Evolutionary conservation across 2,329 filamentous ascomycete species (phyloP).

Genomic region (Fusarium sp.): DNA sequence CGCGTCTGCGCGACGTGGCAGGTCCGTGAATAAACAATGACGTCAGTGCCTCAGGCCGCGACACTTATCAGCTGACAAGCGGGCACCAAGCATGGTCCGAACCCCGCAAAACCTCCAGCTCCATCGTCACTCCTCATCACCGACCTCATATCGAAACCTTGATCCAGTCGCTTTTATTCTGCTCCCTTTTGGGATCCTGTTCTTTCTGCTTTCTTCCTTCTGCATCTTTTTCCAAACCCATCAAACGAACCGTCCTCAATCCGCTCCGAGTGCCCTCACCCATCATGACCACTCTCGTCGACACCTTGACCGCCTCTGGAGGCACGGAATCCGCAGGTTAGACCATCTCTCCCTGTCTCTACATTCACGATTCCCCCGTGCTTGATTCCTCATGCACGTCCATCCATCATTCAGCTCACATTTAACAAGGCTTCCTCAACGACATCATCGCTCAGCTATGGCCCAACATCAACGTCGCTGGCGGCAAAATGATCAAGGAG

Average conservation of each 20-base stretch:
- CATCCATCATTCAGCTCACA: conserved; percentile 18
- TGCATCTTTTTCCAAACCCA: neutral
- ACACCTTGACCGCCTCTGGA: conserved; percentile 42
- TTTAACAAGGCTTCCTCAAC: conserved; percentile 38
- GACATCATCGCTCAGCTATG: conserved; percentile 43
- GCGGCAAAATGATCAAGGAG: conserved; percentile 39
- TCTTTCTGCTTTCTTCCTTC: neutral
- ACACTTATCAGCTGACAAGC: neutral
- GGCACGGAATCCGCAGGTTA: conserved; percentile 42
- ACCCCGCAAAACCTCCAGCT: conserved; percentile 23
- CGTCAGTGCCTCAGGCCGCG: conserved; percentile 19
- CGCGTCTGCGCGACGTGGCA: neutral
- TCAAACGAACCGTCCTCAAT: neutral
- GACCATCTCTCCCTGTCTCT: neutral
- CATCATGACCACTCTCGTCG: conserved; percentile 38
- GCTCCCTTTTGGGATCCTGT: neutral
- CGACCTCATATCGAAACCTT: conserved; percentile 7
- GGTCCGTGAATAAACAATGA: conserved; percentile 14
- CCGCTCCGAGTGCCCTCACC: neutral
- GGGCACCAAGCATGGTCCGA: conserved; percentile 9
- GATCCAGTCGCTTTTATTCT: neutral
- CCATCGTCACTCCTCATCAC: conserved; percentile 12
- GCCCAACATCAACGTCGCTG: conserved; percentile 45
- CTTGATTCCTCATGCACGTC: neutral
- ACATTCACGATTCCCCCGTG: neutral